Conservation (phyloP, 805 yeast species). For the Kluyveromyces starmeri region DNA sequence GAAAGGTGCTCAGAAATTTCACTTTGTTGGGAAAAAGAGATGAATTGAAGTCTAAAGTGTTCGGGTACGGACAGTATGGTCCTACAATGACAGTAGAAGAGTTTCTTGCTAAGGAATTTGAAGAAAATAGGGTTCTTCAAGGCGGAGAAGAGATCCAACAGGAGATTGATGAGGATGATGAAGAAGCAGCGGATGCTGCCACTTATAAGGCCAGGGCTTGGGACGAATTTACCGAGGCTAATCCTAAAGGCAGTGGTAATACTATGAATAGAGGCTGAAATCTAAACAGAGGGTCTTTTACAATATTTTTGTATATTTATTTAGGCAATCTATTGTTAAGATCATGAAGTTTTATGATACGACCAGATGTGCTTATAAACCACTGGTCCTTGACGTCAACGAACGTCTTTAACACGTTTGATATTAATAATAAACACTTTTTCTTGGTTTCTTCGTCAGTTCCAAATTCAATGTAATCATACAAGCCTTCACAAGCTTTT, state of each 20-base stretch:
- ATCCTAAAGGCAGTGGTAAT: constrained; percentile 86
- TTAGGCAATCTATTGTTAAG: constrained; percentile 1
- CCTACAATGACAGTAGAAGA: constrained; percentile 97
- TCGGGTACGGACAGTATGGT: constrained; percentile 84
- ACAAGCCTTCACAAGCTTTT: constrained; percentile 24
- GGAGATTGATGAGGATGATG: constrained; percentile 43
- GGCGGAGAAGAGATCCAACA: constrained; percentile 32
- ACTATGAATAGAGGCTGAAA: constrained; percentile 55
- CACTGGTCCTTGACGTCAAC: constrained; percentile 21
- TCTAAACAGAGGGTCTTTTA: too few relatives aligned
- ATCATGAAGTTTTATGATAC: neutral
- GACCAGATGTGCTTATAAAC: constrained; percentile 10
- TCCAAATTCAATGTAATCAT: constrained; percentile 12
- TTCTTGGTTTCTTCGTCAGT: constrained; percentile 9
- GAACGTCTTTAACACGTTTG: constrained; percentile 23
- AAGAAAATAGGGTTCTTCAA: constrained; percentile 69
- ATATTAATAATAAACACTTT: constrained; percentile 19
- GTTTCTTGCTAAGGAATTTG: constrained; percentile 74
- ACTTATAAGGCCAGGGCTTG: constrained; percentile 76
- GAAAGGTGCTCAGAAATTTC: constrained; percentile 79
- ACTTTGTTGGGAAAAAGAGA: constrained; percentile 55
- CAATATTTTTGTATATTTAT: constrained; percentile 7
- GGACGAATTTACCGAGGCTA: constrained; percentile 88
- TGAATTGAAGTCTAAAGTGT: constrained; percentile 54
- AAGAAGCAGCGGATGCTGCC: constrained; percentile 47